phyloP scores from a whole-genome alignment of 164 flowering plant genomes.

The Macadamia integrifolia region DNA sequence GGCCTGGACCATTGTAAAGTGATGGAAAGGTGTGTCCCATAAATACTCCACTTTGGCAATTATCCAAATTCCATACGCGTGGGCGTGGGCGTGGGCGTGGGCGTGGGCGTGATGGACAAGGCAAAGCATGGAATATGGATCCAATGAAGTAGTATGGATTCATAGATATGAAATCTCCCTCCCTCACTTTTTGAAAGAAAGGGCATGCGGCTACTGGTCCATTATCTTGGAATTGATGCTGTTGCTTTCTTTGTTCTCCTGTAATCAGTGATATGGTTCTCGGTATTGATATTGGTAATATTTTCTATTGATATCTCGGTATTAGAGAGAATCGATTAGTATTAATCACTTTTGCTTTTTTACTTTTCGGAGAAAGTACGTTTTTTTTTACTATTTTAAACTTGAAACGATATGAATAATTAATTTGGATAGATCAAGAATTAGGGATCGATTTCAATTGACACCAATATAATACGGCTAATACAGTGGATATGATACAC shows the following conservation, averaged over 20 bases:
- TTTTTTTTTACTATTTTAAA: too few relatives aligned
- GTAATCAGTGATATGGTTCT: neutral
- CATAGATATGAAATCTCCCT: constrained; percentile 27
- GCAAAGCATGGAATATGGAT: constrained; percentile 27
- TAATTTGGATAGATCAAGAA: too few relatives aligned
- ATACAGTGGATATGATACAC: neutral
- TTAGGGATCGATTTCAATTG: too few relatives aligned
- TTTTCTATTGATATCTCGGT: too few relatives aligned
- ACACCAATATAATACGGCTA: too few relatives aligned
- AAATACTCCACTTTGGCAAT: constrained; percentile 25
- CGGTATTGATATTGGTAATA: too few relatives aligned
- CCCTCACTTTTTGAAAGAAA: constrained; percentile 26
- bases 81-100: constrained; percentile 8
- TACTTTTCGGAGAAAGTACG: too few relatives aligned
- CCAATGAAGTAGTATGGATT: constrained; percentile 20
- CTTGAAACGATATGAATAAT: too few relatives aligned
- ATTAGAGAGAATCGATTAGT: too few relatives aligned
- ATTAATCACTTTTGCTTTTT: too few relatives aligned
- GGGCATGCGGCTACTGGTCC: constrained; percentile 25
- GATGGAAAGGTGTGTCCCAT: constrained; percentile 18
- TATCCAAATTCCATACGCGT: constrained; percentile 19
- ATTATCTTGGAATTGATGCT: constrained; percentile 24
- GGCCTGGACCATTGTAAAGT: constrained; percentile 2
- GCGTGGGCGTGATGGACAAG: constrained; percentile 12
- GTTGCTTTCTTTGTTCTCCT: constrained; percentile 24